Base-by-base conservation (phyloP, 2,329 filamentous ascomycete species). In the Fusarium torreyae region DNA sequence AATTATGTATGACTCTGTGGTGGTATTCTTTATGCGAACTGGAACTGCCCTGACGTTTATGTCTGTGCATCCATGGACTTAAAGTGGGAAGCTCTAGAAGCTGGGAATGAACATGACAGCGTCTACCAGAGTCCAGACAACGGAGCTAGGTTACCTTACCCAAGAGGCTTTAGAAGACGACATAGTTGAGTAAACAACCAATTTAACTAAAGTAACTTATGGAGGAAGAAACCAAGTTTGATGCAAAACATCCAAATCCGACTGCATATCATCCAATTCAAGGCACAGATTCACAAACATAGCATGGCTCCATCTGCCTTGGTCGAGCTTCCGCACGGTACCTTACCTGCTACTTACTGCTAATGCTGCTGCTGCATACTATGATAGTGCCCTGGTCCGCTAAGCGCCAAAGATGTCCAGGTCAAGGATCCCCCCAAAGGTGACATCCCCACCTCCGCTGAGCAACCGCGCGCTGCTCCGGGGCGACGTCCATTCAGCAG, bases 391-490 rank as follows among this genome's bases (percentile, higher is more conserved):
- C 38, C 57, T 56, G 57, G 61, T 50, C 66, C 58, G 45, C 53
- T 74, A 74, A 72, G 72, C 72, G 72, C 72, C 70, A 57, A 54
- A 58, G 62, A 70, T 44, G 68, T 31, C 45, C 39, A 64, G 59
- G 51, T 31, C 61, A 62, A 52, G 58, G 56, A 68, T 73, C 62
- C 51, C 69, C 60, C 69, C 66, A 62, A 73, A 64, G 65, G 66
- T 64, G 65, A 68, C 53, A 57, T 71, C 71, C 42, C 73, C 73
- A 75, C 73, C 71, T 74, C 67, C 69, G 57, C 73, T 72, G 67
- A 75, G 73, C 73, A 75, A 75, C 73, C 70, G 68, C 73, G 61
- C 59, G 61, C 66, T 44, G 56, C 64, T 51, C 65, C 63, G 51
- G 69, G 69, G 63, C 66, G 59, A 72, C 66, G 51, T 64, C 72